Evolutionary conservation across 805 yeast genomes (phyloP).

Genomic region (Candida mattraensis): DNA sequence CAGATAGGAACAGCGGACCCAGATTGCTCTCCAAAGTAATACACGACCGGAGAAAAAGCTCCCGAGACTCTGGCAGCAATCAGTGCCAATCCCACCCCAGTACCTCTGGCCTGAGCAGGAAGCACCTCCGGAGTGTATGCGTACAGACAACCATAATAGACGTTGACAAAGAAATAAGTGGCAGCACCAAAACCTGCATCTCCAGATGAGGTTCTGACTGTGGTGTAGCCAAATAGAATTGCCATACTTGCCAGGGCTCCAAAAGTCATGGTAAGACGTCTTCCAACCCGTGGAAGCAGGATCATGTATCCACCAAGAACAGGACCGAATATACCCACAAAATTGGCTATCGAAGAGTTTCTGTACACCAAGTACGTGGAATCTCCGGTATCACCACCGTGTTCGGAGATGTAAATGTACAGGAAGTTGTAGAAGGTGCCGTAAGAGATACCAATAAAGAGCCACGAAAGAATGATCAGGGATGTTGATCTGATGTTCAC

Average conservation of each 20-base stretch:
- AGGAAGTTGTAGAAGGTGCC: constrained; percentile 50
- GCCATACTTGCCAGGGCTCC: constrained; percentile 53
- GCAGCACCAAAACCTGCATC: constrained; percentile 45
- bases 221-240: constrained; percentile 55
- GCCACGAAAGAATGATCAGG: constrained; percentile 49
- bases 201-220: constrained; percentile 50
- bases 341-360: constrained; percentile 43
- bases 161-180: constrained; percentile 42
- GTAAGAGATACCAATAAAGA: constrained; percentile 50
- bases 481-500: constrained; percentile 38
- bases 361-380: constrained; percentile 39
- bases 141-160: constrained; percentile 54
- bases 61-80: constrained; percentile 49
- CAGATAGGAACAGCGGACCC: constrained; percentile 59
- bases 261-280: constrained; percentile 49
- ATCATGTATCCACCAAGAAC: constrained; percentile 41
- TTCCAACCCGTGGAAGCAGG: constrained; percentile 37
- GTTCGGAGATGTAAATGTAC: constrained; percentile 44
- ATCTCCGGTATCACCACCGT: constrained; percentile 44
- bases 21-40: constrained; percentile 42
- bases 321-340: constrained; percentile 45
- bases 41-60: constrained; percentile 51
- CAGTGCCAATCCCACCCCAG: constrained; percentile 55
- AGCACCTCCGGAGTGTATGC: constrained; percentile 63
- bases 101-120: constrained; percentile 47